Base-by-base conservation (phyloP, 768 basidiomycete species). In the Phanerodontia chrysosporium region DNA sequence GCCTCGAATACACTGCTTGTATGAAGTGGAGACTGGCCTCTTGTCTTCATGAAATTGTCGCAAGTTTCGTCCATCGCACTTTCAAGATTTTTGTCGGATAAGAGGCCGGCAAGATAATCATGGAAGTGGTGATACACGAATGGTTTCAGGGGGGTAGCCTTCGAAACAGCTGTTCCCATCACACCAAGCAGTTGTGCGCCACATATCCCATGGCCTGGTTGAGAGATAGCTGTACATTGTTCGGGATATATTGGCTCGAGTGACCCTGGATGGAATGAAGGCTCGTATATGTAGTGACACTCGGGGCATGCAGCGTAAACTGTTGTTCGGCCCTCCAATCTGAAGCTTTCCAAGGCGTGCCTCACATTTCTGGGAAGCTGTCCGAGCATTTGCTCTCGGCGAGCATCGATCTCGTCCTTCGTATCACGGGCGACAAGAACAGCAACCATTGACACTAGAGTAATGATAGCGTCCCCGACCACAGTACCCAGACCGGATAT, bases 391-490 rank as follows among this genome's bases (percentile, higher is more conserved):
- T 14, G n/a, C 18, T 16, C 22, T 6, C 25, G 29, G 18, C 6
- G 13, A 14, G 5, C 13, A 32, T 24, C 21, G 13, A 62, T 39
- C 3, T 21, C 24, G 36, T 12, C 27, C 4, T 51, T 22, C 7
- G 27, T 4, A 9, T 27, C 36, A 21, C 28, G 13, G 18, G 24
- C 16, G n/a, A 46, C 25, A 2, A 62, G 30, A 30, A 45, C 32
- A n/a, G 70, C 46, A 29, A 68, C 46, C 6, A 66, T 27, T 14
- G 46, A 61, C 0, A 72, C 46, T 1, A 61, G 42, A 2, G n/a
- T 18, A 6, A 72, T 42, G 14, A 72, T 59, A 21, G 69, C 64
- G 18, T 70, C 58, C 22, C 58, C 29, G 0, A 46, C 58, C 9
- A 12, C 2, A 1, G 16, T 29, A 13, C 65, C 51, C 18, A 70